A percentile compares a stretch with the other conserved stretches of the same genome.
Evolutionary conservation across 2,329 filamentous ascomycete species (phyloP).

Genomic region (Neonectria punicea): DNA sequence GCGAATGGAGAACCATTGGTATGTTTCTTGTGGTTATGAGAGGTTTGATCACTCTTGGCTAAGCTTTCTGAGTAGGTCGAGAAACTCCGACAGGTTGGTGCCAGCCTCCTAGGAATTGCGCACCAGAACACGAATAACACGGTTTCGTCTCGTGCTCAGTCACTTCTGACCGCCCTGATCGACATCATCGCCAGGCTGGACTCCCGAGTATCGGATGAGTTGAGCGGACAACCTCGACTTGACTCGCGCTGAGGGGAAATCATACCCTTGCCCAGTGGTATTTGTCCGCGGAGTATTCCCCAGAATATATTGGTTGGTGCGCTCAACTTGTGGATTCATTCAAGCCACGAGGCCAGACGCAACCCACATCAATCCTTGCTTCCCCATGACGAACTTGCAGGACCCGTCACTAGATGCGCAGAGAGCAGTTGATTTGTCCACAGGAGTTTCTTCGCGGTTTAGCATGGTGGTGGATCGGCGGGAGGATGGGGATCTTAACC

Average conservation of each 20-base stretch:
- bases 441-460: not conserved
- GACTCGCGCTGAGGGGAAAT: not conserved
- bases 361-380: not conserved
- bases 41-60: not conserved
- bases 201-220: conserved; percentile 27
- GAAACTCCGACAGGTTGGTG: conserved; percentile 29
- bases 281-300: conserved; percentile 27
- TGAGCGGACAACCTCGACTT: conserved; percentile 12
- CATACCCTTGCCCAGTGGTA: not conserved
- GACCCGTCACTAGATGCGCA: not conserved
- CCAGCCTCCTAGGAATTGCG: conserved; percentile 22
- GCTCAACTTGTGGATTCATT: not conserved
- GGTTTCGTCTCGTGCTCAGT: conserved; percentile 15
- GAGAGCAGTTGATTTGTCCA: not conserved
- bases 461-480: not conserved
- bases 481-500: not conserved
- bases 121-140: conserved; percentile 18
- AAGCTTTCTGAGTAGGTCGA: conserved; percentile 15
- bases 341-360: not conserved
- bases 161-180: conserved; percentile 6
- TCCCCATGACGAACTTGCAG: not conserved
- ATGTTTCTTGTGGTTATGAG: not conserved
- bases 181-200: conserved; percentile 24
- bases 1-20: conserved; percentile 26
- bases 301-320: not conserved